Evolutionary conservation across 371 early-diverging fungal genomes (phyloP), one percentile per base, ranked within the genome.

Genomic region (Mucor ambiguus): DNA sequence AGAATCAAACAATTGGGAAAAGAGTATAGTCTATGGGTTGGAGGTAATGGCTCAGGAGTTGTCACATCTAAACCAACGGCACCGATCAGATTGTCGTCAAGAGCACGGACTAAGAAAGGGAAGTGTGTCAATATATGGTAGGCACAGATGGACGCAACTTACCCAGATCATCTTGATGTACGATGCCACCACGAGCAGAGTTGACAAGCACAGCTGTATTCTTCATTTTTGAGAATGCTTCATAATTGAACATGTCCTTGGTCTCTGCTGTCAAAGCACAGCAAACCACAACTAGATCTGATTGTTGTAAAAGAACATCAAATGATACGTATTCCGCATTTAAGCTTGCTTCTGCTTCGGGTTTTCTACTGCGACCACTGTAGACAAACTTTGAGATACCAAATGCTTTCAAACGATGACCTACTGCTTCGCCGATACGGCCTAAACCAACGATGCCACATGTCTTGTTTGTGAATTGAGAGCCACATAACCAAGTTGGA

Each of bases 61-160:
- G 94, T 94, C 10, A 95, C 96, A 75, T 96, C 96, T 58, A 95
- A 71, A 30, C 93, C 96, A 6, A 87, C 93, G 26, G 87, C 88
- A 14, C 85, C 92, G 48, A 93, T 74, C 49, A 74, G 65, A 0
- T 83, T 81, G n/a, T 85, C 82, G 18, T 86, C 75, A 54, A 96
- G 72, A 6, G 95, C 95, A 5, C 75, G 80, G 30, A 87, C 81
- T 81, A 38, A 20, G 22, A 8, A 3, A 46, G 7, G 33, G 30
- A 30, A 6, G 26, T 22, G 4, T 10, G 38, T 48, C 24, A 61
- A 12, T 4, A 58, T 0, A 28, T 58, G 3, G 8, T 28, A 9
- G 44, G 18, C 28, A 26, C n/a, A 10, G 7, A 29, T 16, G 22
- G 2, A 33, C 16, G 11, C 6, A 14, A 8, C 59, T 66, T 76